Conservation (phyloP, 2,329 filamentous ascomycete species). For the Tetracladium maxilliforme region DNA sequence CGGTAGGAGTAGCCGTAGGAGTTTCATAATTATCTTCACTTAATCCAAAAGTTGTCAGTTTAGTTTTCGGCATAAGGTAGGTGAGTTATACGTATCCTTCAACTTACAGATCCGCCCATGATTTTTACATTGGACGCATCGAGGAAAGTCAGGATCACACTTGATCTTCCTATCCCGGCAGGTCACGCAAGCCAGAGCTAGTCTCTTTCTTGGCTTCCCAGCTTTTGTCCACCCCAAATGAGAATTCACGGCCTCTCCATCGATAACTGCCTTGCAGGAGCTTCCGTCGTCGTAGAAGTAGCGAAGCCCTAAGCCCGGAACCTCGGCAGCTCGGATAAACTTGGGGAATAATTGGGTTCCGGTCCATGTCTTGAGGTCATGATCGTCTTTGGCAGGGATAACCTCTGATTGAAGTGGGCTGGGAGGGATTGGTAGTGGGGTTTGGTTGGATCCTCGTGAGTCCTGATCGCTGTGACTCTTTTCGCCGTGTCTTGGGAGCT, state of each 20-base stretch:
- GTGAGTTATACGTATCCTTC: slow-evolving; percentile 76
- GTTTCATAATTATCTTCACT: no score
- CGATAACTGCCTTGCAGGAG: slow-evolving; percentile 69
- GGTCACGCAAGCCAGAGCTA: slow-evolving; percentile 85
- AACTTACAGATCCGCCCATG: slow-evolving; percentile 76
- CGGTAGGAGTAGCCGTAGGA: no score
- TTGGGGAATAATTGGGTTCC: slow-evolving; percentile 52
- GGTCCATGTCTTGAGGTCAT: slow-evolving; percentile 56
- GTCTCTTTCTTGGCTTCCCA: slow-evolving; percentile 78
- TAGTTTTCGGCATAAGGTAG: no score
- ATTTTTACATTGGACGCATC: slow-evolving; percentile 85
- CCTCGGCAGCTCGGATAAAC: slow-evolving; percentile 47
- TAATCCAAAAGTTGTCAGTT: slow-evolving; percentile 28
- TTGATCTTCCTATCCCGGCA: slow-evolving; percentile 97
- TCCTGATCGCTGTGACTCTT: no score
- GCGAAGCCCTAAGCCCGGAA: slow-evolving; percentile 67
- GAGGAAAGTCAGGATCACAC: slow-evolving; percentile 77
- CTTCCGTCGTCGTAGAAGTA: slow-evolving; percentile 80
- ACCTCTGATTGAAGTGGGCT: no score
- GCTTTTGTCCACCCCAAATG: slow-evolving; percentile 92
- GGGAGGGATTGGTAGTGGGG: no score
- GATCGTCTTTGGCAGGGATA: slow-evolving; percentile 43
- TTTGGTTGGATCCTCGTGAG: no score
- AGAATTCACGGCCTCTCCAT: slow-evolving; percentile 76
- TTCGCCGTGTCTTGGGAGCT: no score